A percentile compares a stretch with the other conserved stretches of the same genome.
Conservation (phyloP, 1,284 basidiomycete species). For the Cystobasidiaceae sp. region DNA sequence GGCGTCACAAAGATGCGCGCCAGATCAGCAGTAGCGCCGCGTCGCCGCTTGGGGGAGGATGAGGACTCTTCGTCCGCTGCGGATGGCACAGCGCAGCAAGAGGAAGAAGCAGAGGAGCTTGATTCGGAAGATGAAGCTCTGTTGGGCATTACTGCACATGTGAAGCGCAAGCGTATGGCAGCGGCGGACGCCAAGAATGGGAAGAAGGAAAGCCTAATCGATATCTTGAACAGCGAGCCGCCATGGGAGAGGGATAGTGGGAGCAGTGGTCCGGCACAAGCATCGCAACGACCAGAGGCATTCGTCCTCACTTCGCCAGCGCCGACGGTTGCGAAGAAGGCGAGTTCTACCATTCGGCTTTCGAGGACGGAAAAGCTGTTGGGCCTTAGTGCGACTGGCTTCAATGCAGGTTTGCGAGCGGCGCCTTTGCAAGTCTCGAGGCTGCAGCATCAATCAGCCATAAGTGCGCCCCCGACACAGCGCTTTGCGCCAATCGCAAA, state of each 20-base stretch:
- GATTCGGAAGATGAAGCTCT: slow-evolving; percentile 27
- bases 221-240: slow-evolving; percentile 19
- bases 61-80: neutral
- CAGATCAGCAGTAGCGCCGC: neutral
- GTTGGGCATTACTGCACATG: neutral
- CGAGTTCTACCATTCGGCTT: too few relatives aligned
- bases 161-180: neutral
- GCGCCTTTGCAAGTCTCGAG: neutral
- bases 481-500: slow-evolving; percentile 22
- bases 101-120: neutral
- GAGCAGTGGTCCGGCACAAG: neutral
- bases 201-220: slow-evolving; percentile 18
- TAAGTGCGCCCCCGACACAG: neutral
- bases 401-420: too few relatives aligned
- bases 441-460: neutral
- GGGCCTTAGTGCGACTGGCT: too few relatives aligned
- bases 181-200: neutral
- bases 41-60: neutral
- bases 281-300: neutral
- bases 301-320: neutral
- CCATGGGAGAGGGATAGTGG: slow-evolving; percentile 9
- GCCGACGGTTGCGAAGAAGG: too few relatives aligned
- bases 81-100: neutral
- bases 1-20: slow-evolving; percentile 5
- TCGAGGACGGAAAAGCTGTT: too few relatives aligned